Percentiles rank a stretch among this genome's conserved stretches.
Evolutionary conservation across 176 grass and related monocot species (phyloP).

Genomic region (Bonia amplexicaulis): DNA sequence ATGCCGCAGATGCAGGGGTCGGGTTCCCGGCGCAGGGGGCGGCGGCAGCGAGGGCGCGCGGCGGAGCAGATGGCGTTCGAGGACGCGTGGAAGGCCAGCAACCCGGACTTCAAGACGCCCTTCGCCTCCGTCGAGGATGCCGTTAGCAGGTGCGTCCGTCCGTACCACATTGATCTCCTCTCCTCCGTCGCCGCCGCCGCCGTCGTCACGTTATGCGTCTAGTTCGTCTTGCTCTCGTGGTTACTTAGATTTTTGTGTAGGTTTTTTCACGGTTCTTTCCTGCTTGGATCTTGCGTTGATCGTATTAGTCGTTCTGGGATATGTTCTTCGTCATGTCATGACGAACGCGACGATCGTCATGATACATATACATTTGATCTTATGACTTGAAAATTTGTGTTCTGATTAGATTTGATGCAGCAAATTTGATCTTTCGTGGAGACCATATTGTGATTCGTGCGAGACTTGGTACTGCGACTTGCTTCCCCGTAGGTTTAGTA

Average conservation of each 20-base stretch:
- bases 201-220: neutral
- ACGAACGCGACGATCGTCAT: neutral
- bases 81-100: constrained; percentile 52
- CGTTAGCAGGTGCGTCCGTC: constrained; percentile 26
- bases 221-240: neutral
- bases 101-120: constrained; percentile 56
- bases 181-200: neutral
- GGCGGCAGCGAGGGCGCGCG: neutral
- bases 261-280: neutral
- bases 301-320: neutral
- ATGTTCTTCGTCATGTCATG: neutral
- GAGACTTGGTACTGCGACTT: neutral
- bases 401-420: neutral
- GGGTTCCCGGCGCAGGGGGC: neutral
- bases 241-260: neutral
- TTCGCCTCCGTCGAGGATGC: constrained; percentile 69
- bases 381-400: neutral
- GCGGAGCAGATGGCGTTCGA: constrained; percentile 56
- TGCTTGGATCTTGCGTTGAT: neutral
- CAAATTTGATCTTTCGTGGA: neutral
- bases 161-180: neutral
- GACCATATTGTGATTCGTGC: neutral
- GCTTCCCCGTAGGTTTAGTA: too few species aligned
- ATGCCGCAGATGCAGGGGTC: neutral
- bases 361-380: neutral